Evolutionary conservation across 148 eudicot genomes (phyloP).

Genomic region (Rhododendron griersonianum): DNA sequence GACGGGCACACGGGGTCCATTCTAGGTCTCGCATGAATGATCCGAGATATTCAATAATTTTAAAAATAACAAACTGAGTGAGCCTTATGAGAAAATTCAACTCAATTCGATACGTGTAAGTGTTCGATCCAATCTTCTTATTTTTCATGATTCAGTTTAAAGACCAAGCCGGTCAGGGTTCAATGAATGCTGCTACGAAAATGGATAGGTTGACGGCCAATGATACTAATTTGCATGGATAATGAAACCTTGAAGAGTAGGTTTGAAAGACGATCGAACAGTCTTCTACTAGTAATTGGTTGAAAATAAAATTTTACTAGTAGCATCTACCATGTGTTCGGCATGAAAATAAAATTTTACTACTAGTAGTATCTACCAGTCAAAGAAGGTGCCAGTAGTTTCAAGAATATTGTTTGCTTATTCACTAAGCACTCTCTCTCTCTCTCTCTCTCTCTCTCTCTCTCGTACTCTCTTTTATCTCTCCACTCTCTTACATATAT

Average conservation of each 20-base stretch:
- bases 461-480: background rate
- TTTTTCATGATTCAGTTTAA: no score
- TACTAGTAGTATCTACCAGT: background rate
- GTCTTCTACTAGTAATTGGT: background rate
- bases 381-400: background rate
- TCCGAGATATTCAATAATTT: no score
- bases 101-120: fast-evolving
- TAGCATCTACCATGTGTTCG: background rate
- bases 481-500: background rate
- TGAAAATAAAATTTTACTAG: no score
- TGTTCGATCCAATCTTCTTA: no score
- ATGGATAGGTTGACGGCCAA: no score
- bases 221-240: background rate
- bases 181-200: no score
- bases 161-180: no score
- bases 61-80: no score
- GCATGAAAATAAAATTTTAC: background rate
- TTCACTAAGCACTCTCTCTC: background rate
- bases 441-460: background rate
- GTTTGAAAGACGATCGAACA: background rate
- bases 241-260: background rate
- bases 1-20: no score
- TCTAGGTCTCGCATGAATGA: no score
- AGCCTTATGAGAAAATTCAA: no score
- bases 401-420: background rate